phyloP scores from a whole-genome alignment of 805 yeast genomes.

The Kurtzmaniella cleridarum region DNA sequence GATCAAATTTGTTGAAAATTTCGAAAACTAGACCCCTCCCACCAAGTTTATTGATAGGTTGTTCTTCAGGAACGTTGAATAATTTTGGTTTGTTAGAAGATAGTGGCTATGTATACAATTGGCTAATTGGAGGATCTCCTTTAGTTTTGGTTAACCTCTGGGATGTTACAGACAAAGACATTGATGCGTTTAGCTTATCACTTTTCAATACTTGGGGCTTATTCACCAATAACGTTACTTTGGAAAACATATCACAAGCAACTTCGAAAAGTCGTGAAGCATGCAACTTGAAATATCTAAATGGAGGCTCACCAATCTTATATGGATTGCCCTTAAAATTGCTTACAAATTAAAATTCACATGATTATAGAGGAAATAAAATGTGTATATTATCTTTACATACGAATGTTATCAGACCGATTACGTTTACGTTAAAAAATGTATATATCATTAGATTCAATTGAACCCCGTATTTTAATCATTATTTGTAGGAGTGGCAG shows the following conservation, averaged over 20 bases:
- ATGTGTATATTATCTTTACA: constrained; percentile 1
- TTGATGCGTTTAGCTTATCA: constrained; percentile 66
- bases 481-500: neutral
- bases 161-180: constrained; percentile 97
- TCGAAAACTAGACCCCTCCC: constrained; percentile 38
- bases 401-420: no score
- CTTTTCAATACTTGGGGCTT: constrained; percentile 68
- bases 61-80: constrained; percentile 75
- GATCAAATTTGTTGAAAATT: constrained; percentile 39
- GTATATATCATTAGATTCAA: no score
- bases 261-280: constrained; percentile 55
- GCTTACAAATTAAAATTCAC: constrained; percentile 1
- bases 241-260: constrained; percentile 45
- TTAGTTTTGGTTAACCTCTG: constrained; percentile 82
- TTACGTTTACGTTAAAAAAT: no score
- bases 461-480: no score
- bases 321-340: constrained; percentile 72
- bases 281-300: constrained; percentile 68
- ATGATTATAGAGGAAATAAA: constrained; percentile 2
- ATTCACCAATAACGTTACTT: constrained; percentile 12
- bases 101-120: constrained; percentile 70
- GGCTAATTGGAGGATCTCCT: constrained; percentile 77
- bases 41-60: constrained; percentile 73
- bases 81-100: constrained; percentile 60
- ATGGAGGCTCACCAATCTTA: constrained; percentile 89